Evolutionary conservation across 1,139 yeast genomes (phyloP).

Genomic region (Geotrichum histeridarum): DNA sequence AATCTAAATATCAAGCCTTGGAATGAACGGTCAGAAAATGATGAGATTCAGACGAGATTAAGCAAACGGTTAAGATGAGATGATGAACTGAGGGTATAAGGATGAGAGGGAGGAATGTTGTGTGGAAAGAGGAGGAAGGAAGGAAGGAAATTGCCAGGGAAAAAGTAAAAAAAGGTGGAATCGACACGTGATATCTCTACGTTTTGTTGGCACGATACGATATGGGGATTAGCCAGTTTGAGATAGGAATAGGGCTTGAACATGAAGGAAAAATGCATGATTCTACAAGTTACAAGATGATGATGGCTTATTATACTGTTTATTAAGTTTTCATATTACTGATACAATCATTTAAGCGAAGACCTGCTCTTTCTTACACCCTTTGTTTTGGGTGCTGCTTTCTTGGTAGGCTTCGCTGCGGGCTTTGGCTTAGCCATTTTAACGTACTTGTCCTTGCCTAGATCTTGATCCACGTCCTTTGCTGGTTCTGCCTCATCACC

Average conservation of each 20-base stretch:
- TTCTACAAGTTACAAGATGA: no score
- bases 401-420: constrained; percentile 6
- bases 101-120: neutral
- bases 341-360: neutral
- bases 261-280: no score
- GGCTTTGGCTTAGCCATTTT: constrained; percentile 41
- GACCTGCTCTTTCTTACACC: constrained; percentile 6
- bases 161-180: no score
- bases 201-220: no score
- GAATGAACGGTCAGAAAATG: no score
- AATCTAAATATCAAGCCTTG: neutral
- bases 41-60: no score
- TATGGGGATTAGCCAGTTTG: no score
- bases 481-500: constrained; percentile 45
- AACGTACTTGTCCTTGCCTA: constrained; percentile 55
- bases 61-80: no score
- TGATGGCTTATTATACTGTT: no score
- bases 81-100: neutral
- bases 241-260: no score
- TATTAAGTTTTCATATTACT: no score
- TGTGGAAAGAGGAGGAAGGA: neutral
- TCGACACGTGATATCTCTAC: no score
- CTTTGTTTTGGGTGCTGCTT: neutral
- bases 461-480: constrained; percentile 37
- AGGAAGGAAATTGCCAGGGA: neutral